phyloP scores from a whole-genome alignment of 2,329 filamentous ascomycete species.

The Basipetospora sp. region DNA sequence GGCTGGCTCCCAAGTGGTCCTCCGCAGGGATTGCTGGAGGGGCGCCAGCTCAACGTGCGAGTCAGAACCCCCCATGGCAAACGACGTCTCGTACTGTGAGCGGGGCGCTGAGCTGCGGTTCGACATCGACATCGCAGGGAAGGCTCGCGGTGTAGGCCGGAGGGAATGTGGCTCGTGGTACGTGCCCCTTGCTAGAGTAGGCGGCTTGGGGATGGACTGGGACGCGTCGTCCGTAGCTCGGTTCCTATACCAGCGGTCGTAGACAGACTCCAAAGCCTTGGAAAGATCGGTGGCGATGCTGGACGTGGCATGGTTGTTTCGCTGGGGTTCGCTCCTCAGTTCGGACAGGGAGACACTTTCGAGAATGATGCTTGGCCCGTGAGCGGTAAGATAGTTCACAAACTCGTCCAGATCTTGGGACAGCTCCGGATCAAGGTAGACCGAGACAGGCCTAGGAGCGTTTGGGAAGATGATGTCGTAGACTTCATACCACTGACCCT shows the following conservation, averaged over 20 bases:
- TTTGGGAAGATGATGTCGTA: constrained; percentile 12
- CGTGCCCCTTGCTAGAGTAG: background rate
- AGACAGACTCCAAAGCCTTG: constrained; percentile 2
- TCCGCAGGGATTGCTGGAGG: background rate
- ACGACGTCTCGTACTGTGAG: background rate
- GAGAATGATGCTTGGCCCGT: constrained; percentile 4
- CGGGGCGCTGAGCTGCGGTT: background rate
- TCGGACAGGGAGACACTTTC: background rate
- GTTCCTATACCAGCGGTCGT: constrained; percentile 5
- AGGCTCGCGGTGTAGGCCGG: background rate
- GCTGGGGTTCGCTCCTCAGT: background rate
- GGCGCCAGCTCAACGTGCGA: constrained; percentile 1
- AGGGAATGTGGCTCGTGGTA: background rate
- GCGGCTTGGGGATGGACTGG: constrained; percentile 1
- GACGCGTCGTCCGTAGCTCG: background rate
- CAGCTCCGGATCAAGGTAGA: constrained; percentile 11
- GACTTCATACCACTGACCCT: constrained; percentile 13
- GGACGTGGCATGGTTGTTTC: background rate
- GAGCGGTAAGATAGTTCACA: constrained; percentile 7
- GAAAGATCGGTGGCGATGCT: background rate
- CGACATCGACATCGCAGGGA: background rate
- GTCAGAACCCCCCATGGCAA: background rate
- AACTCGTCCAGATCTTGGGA: constrained; percentile 10
- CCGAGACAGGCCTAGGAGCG: constrained; percentile 9
- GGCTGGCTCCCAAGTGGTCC: background rate